Conservation (phyloP, 257 asterid species). For the Coffea eugenioides region DNA sequence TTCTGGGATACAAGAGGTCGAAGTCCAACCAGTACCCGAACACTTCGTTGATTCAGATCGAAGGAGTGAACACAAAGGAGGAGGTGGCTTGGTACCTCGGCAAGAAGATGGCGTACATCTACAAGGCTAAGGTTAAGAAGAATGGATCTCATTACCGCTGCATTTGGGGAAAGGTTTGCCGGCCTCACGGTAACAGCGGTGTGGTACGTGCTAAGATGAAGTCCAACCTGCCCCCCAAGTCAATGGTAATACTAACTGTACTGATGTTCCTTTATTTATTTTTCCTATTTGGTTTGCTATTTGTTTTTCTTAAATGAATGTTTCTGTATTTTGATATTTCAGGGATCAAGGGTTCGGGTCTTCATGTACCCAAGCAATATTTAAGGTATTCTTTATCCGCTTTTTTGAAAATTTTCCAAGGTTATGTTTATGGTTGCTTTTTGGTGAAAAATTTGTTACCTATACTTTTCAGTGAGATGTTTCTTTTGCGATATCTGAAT, state of each 20-base stretch:
- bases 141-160: constrained; percentile 83
- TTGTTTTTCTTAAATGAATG: not conserved
- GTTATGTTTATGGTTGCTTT: too few species aligned
- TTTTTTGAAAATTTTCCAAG: too few species aligned
- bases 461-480: too few species aligned
- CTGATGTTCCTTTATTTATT: not conserved
- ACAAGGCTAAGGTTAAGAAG: constrained; percentile 90
- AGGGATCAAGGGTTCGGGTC: constrained; percentile 69
- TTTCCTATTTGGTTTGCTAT: not conserved
- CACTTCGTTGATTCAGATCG: constrained; percentile 84
- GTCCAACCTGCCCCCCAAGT: constrained; percentile 70
- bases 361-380: constrained; percentile 77
- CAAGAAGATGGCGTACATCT: constrained; percentile 78
- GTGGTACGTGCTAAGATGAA: not conserved
- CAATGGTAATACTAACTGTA: constrained; percentile 40
- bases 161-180: constrained; percentile 82
- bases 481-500: too few species aligned
- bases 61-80: constrained; percentile 89
- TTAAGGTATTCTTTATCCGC: constrained; percentile 26
- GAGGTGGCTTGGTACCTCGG: constrained; percentile 87
- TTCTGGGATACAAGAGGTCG: constrained; percentile 76
- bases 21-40: constrained; percentile 96
- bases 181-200: constrained; percentile 92
- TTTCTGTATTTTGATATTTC: constrained; percentile 10
- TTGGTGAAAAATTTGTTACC: too few species aligned